Conservation (phyloP, 2,329 filamentous ascomycete genomes). For the Seiridium cupressi region DNA sequence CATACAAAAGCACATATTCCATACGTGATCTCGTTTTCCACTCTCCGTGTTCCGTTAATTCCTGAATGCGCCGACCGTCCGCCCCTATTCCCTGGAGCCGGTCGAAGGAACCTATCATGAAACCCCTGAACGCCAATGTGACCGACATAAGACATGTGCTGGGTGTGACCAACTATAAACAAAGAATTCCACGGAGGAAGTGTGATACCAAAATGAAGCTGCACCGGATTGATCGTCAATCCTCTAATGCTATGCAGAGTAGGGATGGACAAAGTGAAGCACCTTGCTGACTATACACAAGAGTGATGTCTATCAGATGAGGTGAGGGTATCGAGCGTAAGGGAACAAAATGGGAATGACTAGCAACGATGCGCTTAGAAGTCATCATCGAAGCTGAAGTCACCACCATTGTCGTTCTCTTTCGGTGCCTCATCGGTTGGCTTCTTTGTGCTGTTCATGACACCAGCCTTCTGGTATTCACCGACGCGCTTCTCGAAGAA, state of each 20-base stretch:
- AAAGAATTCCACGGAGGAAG: neutral
- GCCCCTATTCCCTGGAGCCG: neutral
- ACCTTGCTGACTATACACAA: constrained; percentile 11
- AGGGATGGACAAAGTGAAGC: constrained; percentile 11
- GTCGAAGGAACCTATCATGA: neutral
- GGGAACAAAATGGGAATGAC: constrained; percentile 15
- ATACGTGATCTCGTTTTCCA: constrained; percentile 8
- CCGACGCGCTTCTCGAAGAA: constrained; percentile 99
- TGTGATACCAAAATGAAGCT: neutral
- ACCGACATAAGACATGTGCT: neutral
- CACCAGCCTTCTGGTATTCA: constrained; percentile 99
- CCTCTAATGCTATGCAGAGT: constrained; percentile 8
- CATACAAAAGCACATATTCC: constrained; percentile 10
- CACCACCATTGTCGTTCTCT: constrained; percentile 63
- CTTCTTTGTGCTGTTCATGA: constrained; percentile 90
- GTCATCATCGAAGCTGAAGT: constrained; percentile 94
- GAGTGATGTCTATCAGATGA: constrained; percentile 15
- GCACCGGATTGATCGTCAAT: constrained; percentile 8
- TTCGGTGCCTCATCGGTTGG: constrained; percentile 43
- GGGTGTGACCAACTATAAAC: neutral
- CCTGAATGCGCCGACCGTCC: constrained; percentile 2
- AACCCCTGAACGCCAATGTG: constrained; percentile 9
- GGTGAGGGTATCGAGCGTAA: constrained; percentile 20
- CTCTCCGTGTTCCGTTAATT: neutral
- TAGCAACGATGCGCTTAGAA: constrained; percentile 61